These are phyloP conservation scores for Globisporangium apiculatum DNA, from an alignment of 352 stramenopile species.

Conservation along the genomic window DNA sequence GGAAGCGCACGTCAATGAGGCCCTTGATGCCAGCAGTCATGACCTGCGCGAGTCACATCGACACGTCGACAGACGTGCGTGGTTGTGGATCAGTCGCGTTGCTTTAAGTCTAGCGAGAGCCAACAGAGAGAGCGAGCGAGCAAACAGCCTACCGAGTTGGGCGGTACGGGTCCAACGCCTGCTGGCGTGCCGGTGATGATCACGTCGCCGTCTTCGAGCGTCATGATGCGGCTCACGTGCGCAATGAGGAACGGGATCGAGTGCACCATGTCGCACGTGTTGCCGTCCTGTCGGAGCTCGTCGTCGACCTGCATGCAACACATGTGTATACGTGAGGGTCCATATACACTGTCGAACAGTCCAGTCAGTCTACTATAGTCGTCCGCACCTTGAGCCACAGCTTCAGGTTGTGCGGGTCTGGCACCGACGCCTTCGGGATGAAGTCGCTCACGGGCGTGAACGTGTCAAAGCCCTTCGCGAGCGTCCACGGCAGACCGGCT, in stretches of 20 bases:
- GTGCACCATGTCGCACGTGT: constrained; percentile 77
- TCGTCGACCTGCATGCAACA: constrained; percentile 32
- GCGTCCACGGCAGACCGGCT: constrained; percentile 62
- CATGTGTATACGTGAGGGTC: no score
- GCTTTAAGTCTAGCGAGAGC: no score
- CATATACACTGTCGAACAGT: no score
- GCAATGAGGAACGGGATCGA: constrained; percentile 68
- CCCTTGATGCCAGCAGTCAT: constrained; percentile 69
- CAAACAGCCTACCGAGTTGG: constrained; percentile 37
- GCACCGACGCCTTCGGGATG: constrained; percentile 58
- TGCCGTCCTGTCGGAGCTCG: constrained; percentile 63
- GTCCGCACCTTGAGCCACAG: constrained; percentile 59
- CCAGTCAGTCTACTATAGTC: no score
- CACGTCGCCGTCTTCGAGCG: constrained; percentile 75
- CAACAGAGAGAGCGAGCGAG: constrained; percentile 1
- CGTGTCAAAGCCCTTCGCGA: constrained; percentile 70
- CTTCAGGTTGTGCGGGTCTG: constrained; percentile 55
- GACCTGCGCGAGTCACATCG: constrained; percentile 17
- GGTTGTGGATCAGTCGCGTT: not conserved
- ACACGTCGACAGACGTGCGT: not conserved
- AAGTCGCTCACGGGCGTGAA: constrained; percentile 81
- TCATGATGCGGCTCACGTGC: constrained; percentile 80
- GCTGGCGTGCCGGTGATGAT: constrained; percentile 83
- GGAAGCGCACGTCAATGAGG: constrained; percentile 60
- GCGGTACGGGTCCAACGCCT: constrained; percentile 58